Percentiles rank a stretch among this genome's conserved stretches.
Conservation (phyloP, 345 rosid genomes). For the Aethionema arabicum region DNA sequence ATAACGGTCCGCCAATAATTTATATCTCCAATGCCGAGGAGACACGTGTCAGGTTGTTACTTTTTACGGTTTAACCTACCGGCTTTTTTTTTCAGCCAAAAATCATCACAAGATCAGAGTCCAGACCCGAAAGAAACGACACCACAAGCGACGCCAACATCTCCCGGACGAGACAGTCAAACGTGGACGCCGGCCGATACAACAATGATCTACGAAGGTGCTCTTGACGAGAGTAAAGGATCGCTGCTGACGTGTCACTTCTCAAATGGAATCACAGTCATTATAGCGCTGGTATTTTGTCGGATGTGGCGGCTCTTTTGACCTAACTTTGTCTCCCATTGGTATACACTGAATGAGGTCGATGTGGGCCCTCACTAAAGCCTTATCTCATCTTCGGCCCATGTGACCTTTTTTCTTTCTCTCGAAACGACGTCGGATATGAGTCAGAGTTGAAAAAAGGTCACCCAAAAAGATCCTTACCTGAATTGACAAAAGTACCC, state of each 20-base stretch:
- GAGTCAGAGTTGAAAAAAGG: slow-evolving; percentile 36
- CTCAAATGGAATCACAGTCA: slow-evolving; percentile 33
- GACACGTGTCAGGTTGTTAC: slow-evolving; percentile 24
- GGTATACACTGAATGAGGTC: slow-evolving; percentile 9
- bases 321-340: slow-evolving; percentile 26
- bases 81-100: slow-evolving; percentile 52
- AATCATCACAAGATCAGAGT: slow-evolving; percentile 56
- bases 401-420: slow-evolving; percentile 29
- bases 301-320: slow-evolving; percentile 43
- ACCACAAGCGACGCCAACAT: slow-evolving; percentile 17
- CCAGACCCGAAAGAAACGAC: slow-evolving; percentile 23
- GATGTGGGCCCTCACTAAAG: slow-evolving; percentile 15
- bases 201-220: slow-evolving; percentile 75
- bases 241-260: slow-evolving; percentile 38
- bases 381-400: slow-evolving; percentile 29
- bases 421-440: slow-evolving; percentile 35
- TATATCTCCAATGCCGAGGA: slow-evolving; percentile 2
- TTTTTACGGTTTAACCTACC: slow-evolving; percentile 21
- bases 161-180: slow-evolving; percentile 8
- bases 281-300: slow-evolving; percentile 44
- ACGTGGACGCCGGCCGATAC: slow-evolving; percentile 33
- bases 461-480: slow-evolving; percentile 16
- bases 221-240: slow-evolving; percentile 45
- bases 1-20: slow-evolving; percentile 22
- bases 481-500: slow-evolving; percentile 1